phyloP scores from a whole-genome alignment of 2,329 filamentous ascomycete genomes.

The Colletotrichum noveboracense region DNA sequence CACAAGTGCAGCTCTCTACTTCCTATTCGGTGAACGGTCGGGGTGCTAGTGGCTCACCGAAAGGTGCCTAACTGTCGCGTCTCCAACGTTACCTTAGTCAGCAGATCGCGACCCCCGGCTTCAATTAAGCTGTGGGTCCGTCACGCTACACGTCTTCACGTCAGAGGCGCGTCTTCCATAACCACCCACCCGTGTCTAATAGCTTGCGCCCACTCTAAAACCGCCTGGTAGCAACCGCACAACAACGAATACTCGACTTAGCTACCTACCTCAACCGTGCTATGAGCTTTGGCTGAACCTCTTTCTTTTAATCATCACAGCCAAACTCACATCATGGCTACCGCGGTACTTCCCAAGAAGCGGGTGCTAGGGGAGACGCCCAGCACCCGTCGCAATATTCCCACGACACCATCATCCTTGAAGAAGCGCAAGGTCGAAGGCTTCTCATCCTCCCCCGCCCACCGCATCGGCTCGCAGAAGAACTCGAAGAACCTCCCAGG shows the following conservation, averaged over 20 bases:
- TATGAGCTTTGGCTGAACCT: slow-evolving; percentile 6
- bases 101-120: neutral
- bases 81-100: neutral
- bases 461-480: slow-evolving; percentile 68
- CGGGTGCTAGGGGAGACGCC: slow-evolving; percentile 73
- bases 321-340: slow-evolving; percentile 45
- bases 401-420: slow-evolving; percentile 59
- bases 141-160: slow-evolving; percentile 45
- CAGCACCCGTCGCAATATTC: slow-evolving; percentile 66
- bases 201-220: slow-evolving; percentile 3
- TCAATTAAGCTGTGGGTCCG: slow-evolving; percentile 32
- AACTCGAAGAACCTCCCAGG: slow-evolving; percentile 65
- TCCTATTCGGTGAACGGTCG: too few relatives aligned
- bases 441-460: slow-evolving; percentile 58
- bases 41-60: too few relatives aligned
- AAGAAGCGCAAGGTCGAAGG: slow-evolving; percentile 88
- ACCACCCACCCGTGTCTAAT: neutral
- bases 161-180: slow-evolving; percentile 33
- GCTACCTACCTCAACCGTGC: neutral
- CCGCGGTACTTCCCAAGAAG: slow-evolving; percentile 68
- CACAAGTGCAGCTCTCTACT: too few relatives aligned
- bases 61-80: neutral
- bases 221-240: slow-evolving; percentile 3
- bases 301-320: neutral
- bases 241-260: neutral